A percentile compares a stretch with the other conserved stretches of the same genome.
Conservation (phyloP, 192 early-diverging fungal species). For the Coemansia furcata region DNA sequence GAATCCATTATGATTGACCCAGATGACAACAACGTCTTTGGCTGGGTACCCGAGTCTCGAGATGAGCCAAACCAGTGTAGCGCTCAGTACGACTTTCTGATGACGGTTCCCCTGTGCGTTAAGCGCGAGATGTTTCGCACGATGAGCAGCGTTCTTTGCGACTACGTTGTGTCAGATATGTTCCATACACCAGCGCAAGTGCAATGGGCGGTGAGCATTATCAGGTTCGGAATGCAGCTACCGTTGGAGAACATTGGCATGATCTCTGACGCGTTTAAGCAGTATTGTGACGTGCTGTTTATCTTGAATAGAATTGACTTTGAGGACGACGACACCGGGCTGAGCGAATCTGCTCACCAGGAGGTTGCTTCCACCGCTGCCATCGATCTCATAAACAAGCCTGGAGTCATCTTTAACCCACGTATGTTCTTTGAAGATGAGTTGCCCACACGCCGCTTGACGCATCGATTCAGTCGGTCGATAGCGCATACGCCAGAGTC, state of each 20-base stretch:
- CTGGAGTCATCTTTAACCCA: conserved; percentile 42
- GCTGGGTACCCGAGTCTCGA: conserved; percentile 20
- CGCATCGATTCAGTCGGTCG: conserved; percentile 5
- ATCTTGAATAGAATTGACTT: conserved; percentile 10
- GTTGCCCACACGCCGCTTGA: conserved; percentile 22
- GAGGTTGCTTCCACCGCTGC: conserved; percentile 4
- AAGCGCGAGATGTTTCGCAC: conserved; percentile 39
- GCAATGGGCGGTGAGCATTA: conserved; percentile 37
- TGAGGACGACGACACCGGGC: not conserved
- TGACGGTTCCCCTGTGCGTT: conserved; percentile 23
- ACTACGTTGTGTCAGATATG: conserved; percentile 15
- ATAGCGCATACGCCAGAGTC: conserved; percentile 14
- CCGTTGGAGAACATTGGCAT: conserved; percentile 33
- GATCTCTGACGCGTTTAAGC: conserved; percentile 27
- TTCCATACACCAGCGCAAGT: conserved; percentile 29
- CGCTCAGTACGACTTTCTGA: conserved; percentile 28
- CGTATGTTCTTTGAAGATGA: conserved; percentile 42
- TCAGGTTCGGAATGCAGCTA: conserved; percentile 46
- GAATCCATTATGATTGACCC: conserved; percentile 35
- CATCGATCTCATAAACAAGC: conserved; percentile 24
- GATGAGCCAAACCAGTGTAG: not conserved
- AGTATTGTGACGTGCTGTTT: conserved; percentile 39
- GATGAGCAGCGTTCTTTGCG: conserved; percentile 15
- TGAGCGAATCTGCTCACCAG: not conserved
- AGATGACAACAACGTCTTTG: conserved; percentile 28